Base-by-base conservation (phyloP, 768 basidiomycete genomes). In the Mycena pura region DNA sequence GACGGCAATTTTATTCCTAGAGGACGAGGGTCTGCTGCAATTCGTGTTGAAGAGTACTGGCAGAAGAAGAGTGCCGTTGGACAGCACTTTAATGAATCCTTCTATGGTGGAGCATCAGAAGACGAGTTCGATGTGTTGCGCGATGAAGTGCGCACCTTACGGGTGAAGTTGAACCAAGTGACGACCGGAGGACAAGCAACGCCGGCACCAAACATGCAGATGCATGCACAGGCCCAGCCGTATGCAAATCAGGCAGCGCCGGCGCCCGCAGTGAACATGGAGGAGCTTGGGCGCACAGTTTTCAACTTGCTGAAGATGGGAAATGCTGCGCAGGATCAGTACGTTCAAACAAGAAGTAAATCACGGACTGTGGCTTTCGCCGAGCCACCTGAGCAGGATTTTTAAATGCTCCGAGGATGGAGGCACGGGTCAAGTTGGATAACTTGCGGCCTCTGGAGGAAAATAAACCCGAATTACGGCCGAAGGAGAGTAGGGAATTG, bases 401-500 rank as follows among this genome's bases (percentile, higher is more conserved):
- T 61, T 61, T 61, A 34, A 40, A 48, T 14, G 21, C 29, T 28
- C 21, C 60, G 22, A 49, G 17, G 60, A 61, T 39, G 52, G 60
- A 60, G 58, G 58, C 58, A 19, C 40, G 40, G 29, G 40, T 4
- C 1, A 31, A 19, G 19, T 8, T 38, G 5, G 3, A 27, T 7
- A 21, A 0, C 15, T 51, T 15, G 3, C 43, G 34, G 50, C 58
- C 58, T 52, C 58, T 34, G 3, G 58, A 60, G 58, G 44, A 40
- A 17, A 41, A 40, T 44, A 28, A 34, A 46, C 32, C 44, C 29
- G 34, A 21, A 45, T n/a, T n/a, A n/a, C n/a, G 39, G 36, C n/a
- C 24, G n/a, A 28, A 19, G 28, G 2, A 38, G 28, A n/a, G n/a
- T n/a, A n/a, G n/a, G n/a, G n/a, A n/a, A n/a, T n/a, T n/a, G n/a